Evolutionary conservation across 371 early-diverging fungal species (phyloP).

Genomic region (Apophysomyces trapeziformis): DNA sequence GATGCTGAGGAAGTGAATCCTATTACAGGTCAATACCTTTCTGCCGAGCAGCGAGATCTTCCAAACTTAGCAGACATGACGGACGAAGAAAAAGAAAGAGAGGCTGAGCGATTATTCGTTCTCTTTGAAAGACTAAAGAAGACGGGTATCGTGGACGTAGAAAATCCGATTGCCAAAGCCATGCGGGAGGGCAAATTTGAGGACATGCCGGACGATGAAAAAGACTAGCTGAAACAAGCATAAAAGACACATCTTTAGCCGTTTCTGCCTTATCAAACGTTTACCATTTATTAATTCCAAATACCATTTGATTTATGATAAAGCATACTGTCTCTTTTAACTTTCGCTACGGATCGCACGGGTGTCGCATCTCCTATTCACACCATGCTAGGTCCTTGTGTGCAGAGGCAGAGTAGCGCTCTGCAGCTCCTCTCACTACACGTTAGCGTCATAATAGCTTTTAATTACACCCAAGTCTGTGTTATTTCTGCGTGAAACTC

Average conservation of each 20-base stretch:
- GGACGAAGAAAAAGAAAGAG: constrained; percentile 94
- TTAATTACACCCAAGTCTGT: too few relatives aligned
- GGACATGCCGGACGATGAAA: constrained; percentile 18
- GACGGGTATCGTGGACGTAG: constrained; percentile 84
- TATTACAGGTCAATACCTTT: constrained; percentile 77
- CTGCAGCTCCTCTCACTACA: too few relatives aligned
- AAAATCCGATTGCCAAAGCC: constrained; percentile 67
- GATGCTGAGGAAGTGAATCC: constrained; percentile 69
- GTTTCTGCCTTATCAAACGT: neutral
- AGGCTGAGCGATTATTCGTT: constrained; percentile 90
- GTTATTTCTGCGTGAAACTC: too few relatives aligned
- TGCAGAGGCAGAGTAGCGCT: too few relatives aligned
- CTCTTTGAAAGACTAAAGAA: constrained; percentile 92
- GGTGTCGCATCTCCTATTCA: too few relatives aligned
- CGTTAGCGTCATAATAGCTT: too few relatives aligned
- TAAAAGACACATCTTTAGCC: neutral
- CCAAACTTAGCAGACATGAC: constrained; percentile 81
- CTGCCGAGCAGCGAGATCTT: constrained; percentile 47
- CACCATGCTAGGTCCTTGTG: too few relatives aligned
- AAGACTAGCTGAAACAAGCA: neutral
- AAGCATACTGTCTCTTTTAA: too few relatives aligned
- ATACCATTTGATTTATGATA: too few relatives aligned
- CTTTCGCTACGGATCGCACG: too few relatives aligned
- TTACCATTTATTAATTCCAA: too few relatives aligned
- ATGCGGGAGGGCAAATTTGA: constrained; percentile 44